These are phyloP conservation scores for Spencermartinsiella europaea DNA, from an alignment of 805 yeast genomes.

Conservation along the genomic window DNA sequence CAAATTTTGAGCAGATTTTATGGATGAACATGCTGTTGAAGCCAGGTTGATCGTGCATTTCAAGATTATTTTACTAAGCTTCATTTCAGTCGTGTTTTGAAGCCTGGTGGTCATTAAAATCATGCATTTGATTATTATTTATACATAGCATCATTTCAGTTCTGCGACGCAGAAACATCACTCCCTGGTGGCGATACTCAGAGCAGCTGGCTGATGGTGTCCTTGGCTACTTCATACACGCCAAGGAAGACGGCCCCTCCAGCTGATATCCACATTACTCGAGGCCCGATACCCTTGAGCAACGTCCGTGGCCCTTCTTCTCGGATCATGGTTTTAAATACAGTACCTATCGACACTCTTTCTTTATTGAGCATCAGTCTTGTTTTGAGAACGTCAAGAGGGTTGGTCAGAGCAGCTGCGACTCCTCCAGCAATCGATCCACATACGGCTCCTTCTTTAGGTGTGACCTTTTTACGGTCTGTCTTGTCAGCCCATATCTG, in stretches of 20 bases:
- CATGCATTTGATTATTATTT: neutral
- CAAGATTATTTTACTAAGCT: too few species aligned
- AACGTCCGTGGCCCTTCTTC: constrained; percentile 77
- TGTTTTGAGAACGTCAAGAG: constrained; percentile 90
- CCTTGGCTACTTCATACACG: constrained; percentile 62
- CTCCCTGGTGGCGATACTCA: neutral
- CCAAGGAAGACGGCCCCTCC: constrained; percentile 98
- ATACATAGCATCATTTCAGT: neutral
- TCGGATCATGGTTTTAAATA: constrained; percentile 48
- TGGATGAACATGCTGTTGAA: too few species aligned
- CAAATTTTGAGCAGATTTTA: too few species aligned
- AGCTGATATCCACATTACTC: constrained; percentile 96
- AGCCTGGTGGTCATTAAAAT: too few species aligned
- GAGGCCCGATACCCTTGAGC: constrained; percentile 83
- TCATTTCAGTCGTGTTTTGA: too few species aligned
- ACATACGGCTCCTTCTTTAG: constrained; percentile 76
- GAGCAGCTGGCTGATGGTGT: constrained; percentile 2
- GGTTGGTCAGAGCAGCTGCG: constrained; percentile 93
- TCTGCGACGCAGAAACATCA: neutral
- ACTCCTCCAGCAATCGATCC: constrained; percentile 94
- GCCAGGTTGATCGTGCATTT: too few species aligned
- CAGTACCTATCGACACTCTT: constrained; percentile 40
- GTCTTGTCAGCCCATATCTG: constrained; percentile 44
- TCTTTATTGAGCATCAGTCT: constrained; percentile 72
- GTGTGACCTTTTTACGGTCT: constrained; percentile 41